Base-by-base conservation (phyloP, 495 filamentous ascomycete species). In the Penicillium dipodomyicola region DNA sequence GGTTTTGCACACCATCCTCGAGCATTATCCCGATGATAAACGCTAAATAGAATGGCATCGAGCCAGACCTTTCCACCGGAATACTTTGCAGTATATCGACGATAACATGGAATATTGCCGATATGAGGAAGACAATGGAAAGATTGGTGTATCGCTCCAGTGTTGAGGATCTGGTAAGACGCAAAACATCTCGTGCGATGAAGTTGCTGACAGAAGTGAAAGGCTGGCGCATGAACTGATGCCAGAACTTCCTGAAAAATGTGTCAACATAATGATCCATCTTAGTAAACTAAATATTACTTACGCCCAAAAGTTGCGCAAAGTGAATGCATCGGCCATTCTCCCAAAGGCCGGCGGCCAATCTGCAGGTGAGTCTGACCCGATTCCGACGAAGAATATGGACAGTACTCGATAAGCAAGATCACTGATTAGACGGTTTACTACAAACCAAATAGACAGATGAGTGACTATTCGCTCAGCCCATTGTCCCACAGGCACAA, bases 1-100 rank as follows among this genome's bases (percentile, higher is more conserved):
- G 30, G 17, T 17, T 45, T 41, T 60, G 58, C 10, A 49, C 39
- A 0, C 46, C 25, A 19, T 60, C 58, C 25, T 60, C 58, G 5
- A 60, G 11, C 45, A 60, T 57, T 5, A 60, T 56, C 2, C 45
- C 54, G 0, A 46, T 1, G 19, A 60, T 14, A 46, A 57, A 56
- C 11, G 58, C 30, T 12, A 60, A 15, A 17, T 57, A 60, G 19
- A 60, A 60, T 12, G 46, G 43, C 11, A 62, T 50, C 2, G 59
- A 58, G 9, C 54, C 56, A 0, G 49, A 52, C 0, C 12, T 35
- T 12, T 52, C 23, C 20, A 29, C 17, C 1, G 54, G 11, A 45
- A 57, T 10, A 17, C 54, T 52, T n/a, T 49, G 45, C 45, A 57
- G 5, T 32, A 51, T 33, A 35, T 58, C 56, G 12, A 51, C 42